Base-by-base conservation (phyloP, 768 basidiomycete genomes). In the Boletus edulis region DNA sequence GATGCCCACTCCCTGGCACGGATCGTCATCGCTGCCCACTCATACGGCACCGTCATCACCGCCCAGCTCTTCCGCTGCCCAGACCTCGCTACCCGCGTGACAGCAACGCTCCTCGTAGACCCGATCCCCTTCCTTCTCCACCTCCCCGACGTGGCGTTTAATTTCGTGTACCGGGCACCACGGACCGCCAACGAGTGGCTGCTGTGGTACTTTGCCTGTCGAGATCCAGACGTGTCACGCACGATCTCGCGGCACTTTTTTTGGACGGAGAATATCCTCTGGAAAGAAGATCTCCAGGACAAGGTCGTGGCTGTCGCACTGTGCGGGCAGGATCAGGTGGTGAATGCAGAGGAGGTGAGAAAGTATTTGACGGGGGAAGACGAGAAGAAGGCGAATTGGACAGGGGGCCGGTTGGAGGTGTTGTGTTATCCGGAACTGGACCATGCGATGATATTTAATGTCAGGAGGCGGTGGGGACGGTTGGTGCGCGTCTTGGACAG, bases 81-180 rank as follows among this genome's bases (percentile, higher is more conserved):
- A 3, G 59, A 65, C 8, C 51, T 72, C 31, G 13, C 68, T 51
- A 11, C 59, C 31, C 67, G 75, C 40, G 70, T 87, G 56, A 65
- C 74, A 2, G 73, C 78, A 18, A 66, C 71, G 27, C 67, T 86
- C 27, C 72, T 88, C 44, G 71, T 86, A 43, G 86, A 87, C 68
- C 86, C 85, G 3, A 83, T 87, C 37, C 83, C 85, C 0, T 76
- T 88, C 57, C 70, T 87, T 3, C 74, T 87, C 8, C 83, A 86
- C 68, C 75, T 81, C 40, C 82, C 86, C 3, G 61, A 77, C n/a
- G 78, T 86, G 42, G 83, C 84, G 18, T 78, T 77, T 65, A 86
- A 86, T 65, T 87, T 88, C 54, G 72, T 88, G 38, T 86, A 87
- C 68, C 80, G 86, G 20, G 43, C 57, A 8, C 75, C 86, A n/a